Evolutionary conservation across 83 land plant species (phyloP), one percentile per base, ranked within the genome.

Genomic region (Picea abies): DNA sequence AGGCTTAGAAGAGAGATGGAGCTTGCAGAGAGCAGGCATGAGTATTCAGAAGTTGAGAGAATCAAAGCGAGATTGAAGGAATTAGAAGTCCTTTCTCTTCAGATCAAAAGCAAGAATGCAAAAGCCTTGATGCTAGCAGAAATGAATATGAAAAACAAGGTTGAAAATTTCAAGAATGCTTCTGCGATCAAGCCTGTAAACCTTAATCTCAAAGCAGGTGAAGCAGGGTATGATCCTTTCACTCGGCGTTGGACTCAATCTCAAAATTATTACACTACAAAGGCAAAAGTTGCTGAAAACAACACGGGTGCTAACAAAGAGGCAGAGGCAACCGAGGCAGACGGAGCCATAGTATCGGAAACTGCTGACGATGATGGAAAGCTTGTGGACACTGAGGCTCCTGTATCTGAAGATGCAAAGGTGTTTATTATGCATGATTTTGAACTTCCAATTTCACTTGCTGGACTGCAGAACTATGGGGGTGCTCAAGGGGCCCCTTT

Each of bases 221-320:
- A 97, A 83, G 99, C 98, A 20, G 98, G 98, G 25, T 97, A 97
- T 86, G 99, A 97, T 81, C 99, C 99, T 3, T 97, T 97, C 75
- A 95, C 99, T 2, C 93, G 98, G 63, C 92, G 99, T 63, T 97
- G 99, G 99, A 97, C 99, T 4, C 88, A 97, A n/a, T n/a, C n/a
- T n/a, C n/a, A n/a, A n/a, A n/a, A n/a, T n/a, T n/a, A n/a, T n/a
- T n/a, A n/a, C n/a, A 26, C 92, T 95, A 11, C 94, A 90, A 72
- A 97, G 95, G 90, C 26, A 56, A 88, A 79, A 5, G 81, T 39
- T 5, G 88, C 80, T 8, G 78, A 62, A 52, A 76, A 20, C 15
- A 69, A 25, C 8, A 39, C 62, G 3, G 73, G 44, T 44, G 32
- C 47, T 11, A 86, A 88, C 23, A 32, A 47, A 22, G 56, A 52